Evolutionary conservation across 2,329 filamentous ascomycete species (phyloP).

Genomic region (Fusarium armeniacum): DNA sequence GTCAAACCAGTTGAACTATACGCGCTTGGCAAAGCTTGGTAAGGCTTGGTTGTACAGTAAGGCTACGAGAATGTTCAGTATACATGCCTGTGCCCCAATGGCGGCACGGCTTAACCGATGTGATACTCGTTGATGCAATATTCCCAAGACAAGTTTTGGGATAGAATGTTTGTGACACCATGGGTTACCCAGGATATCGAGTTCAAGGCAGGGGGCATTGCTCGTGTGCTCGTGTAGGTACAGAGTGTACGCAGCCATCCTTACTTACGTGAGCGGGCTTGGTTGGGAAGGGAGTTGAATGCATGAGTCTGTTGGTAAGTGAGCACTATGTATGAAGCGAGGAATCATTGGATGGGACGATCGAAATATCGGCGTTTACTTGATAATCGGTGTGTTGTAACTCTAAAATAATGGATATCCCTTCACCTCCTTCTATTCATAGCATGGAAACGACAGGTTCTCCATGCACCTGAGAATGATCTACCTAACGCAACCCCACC

Average conservation of each 20-base stretch:
- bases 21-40: slow-evolving; percentile 2
- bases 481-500: slow-evolving; percentile 24
- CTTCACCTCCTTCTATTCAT: slow-evolving; percentile 25
- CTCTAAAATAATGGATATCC: not conserved
- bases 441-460: slow-evolving; percentile 17
- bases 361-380: not conserved
- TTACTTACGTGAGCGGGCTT: slow-evolving; percentile 16
- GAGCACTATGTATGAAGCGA: not conserved
- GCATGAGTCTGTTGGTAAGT: not conserved
- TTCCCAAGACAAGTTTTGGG: slow-evolving; percentile 17
- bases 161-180: slow-evolving; percentile 27
- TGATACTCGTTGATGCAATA: slow-evolving; percentile 21
- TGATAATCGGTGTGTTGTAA: not conserved
- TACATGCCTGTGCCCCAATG: slow-evolving; percentile 15
- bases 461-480: slow-evolving; percentile 25
- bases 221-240: slow-evolving; percentile 15
- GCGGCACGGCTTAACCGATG: slow-evolving; percentile 30
- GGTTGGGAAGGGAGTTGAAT: slow-evolving; percentile 4
- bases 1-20: not conserved
- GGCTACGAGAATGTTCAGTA: slow-evolving; percentile 16
- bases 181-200: slow-evolving; percentile 13
- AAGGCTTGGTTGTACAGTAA: slow-evolving; percentile 24
- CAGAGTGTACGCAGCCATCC: slow-evolving; percentile 2
- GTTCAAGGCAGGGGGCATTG: slow-evolving; percentile 10
- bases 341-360: not conserved